These are phyloP conservation scores for Cyberlindnera nakhonratchasimensis DNA, from an alignment of 805 yeast genomes.

Conservation along the genomic window DNA sequence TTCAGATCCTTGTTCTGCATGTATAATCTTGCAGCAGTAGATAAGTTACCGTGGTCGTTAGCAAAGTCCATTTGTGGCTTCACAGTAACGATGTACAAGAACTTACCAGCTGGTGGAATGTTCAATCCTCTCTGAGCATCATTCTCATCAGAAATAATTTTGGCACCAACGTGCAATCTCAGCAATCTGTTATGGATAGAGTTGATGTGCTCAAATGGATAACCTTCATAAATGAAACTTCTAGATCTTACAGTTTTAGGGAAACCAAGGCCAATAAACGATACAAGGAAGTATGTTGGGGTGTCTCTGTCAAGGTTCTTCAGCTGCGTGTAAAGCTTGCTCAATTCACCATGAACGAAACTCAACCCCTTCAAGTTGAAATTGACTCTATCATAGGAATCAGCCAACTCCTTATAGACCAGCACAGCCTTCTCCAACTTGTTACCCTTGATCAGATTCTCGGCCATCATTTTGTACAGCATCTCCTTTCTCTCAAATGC, in stretches of 20 bases:
- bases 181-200: conserved; percentile 75
- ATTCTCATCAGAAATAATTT: conserved; percentile 54
- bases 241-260: conserved; percentile 73
- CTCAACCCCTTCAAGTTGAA: conserved; percentile 77
- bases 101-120: conserved; percentile 65
- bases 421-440: conserved; percentile 79
- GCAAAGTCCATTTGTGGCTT: conserved; percentile 59
- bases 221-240: conserved; percentile 79
- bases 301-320: conserved; percentile 68
- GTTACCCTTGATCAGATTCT: conserved; percentile 64
- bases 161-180: conserved; percentile 77
- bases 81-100: conserved; percentile 66
- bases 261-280: conserved; percentile 81
- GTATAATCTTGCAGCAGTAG: conserved; percentile 65
- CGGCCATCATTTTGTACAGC: conserved; percentile 65
- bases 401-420: conserved; percentile 70
- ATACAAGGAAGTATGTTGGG: conserved; percentile 75
- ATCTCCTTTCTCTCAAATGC: conserved; percentile 79
- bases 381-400: conserved; percentile 67
- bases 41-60: conserved; percentile 33
- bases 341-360: conserved; percentile 62
- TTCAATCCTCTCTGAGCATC: conserved; percentile 50
- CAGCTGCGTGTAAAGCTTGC: conserved; percentile 62
- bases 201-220: conserved; percentile 82
- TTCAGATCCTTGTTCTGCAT: conserved; percentile 71